Percentiles rank a stretch among this genome's conserved stretches.
Conservation (phyloP, 495 filamentous ascomycete species). For the Parathielavia appendiculata region DNA sequence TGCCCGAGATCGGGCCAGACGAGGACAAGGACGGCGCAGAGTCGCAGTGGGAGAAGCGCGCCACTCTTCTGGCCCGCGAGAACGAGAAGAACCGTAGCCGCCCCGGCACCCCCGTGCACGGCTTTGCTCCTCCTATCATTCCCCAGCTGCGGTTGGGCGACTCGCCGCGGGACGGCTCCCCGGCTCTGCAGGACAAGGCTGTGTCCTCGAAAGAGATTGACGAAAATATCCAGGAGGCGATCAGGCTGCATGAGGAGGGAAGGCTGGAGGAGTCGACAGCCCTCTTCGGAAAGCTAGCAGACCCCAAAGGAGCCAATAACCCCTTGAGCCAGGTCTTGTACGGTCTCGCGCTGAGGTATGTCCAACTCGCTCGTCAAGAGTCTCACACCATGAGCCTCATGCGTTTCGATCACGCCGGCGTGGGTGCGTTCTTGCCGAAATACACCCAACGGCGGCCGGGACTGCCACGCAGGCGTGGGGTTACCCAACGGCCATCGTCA, state of each 20-base stretch:
- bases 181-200: slow-evolving; percentile 26
- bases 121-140: slow-evolving; percentile 22
- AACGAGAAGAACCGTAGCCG: slow-evolving; percentile 51
- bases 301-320: slow-evolving; percentile 81
- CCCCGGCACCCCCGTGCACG: slow-evolving; percentile 29
- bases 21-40: slow-evolving; percentile 39
- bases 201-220: slow-evolving; percentile 52
- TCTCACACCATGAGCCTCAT: not conserved
- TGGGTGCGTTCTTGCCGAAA: not conserved
- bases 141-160: slow-evolving; percentile 26
- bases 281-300: slow-evolving; percentile 83
- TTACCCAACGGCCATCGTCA: slow-evolving; percentile 12
- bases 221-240: slow-evolving; percentile 91
- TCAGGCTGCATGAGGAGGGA: slow-evolving; percentile 83
- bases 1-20: slow-evolving; percentile 64
- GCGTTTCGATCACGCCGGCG: not conserved
- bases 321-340: slow-evolving; percentile 94
- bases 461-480: slow-evolving; percentile 15
- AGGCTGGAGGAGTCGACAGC: slow-evolving; percentile 68
- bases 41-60: slow-evolving; percentile 77
- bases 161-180: slow-evolving; percentile 16
- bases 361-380: slow-evolving; percentile 16
- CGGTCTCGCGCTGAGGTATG: slow-evolving; percentile 85
- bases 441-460: slow-evolving; percentile 17
- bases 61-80: slow-evolving; percentile 71